Evolutionary conservation across 2,329 filamentous ascomycete genomes (phyloP).

Genomic region (Periconia digitata): DNA sequence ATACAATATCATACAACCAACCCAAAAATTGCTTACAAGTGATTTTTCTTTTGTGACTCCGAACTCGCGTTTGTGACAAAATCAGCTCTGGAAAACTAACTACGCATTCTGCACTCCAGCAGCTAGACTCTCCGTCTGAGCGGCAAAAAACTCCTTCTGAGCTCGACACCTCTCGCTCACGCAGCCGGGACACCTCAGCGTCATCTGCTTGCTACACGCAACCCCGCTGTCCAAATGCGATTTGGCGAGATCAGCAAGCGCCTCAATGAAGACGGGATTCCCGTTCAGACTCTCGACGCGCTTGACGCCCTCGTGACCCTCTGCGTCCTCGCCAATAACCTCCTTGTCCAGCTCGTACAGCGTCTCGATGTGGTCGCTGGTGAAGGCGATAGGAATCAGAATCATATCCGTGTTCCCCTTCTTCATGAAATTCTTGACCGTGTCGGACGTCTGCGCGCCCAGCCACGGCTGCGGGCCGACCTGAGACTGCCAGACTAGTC

Average conservation of each 20-base stretch:
- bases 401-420: constrained; percentile 91
- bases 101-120: no score
- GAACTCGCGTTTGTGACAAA: no score
- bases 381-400: constrained; percentile 94
- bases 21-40: no score
- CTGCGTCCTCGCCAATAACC: constrained; percentile 80
- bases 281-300: constrained; percentile 91
- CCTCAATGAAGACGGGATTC: constrained; percentile 85
- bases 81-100: no score
- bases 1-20: no score
- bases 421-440: constrained; percentile 84
- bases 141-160: constrained; percentile 68
- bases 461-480: constrained; percentile 95
- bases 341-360: constrained; percentile 92
- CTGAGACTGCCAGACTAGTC: constrained; percentile 96
- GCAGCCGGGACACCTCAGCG: constrained; percentile 87
- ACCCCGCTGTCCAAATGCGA: constrained; percentile 71
- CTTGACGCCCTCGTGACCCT: constrained; percentile 63
- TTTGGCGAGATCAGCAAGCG: constrained; percentile 83
- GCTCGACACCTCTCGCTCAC: constrained; percentile 85
- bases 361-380: constrained; percentile 98
- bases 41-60: no score
- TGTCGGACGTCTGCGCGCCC: constrained; percentile 86
- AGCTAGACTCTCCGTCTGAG: constrained; percentile 37
- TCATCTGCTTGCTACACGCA: constrained; percentile 82